Base-by-base conservation (phyloP, 2,329 filamentous ascomycete genomes). In the Microcyclosporella mali region DNA sequence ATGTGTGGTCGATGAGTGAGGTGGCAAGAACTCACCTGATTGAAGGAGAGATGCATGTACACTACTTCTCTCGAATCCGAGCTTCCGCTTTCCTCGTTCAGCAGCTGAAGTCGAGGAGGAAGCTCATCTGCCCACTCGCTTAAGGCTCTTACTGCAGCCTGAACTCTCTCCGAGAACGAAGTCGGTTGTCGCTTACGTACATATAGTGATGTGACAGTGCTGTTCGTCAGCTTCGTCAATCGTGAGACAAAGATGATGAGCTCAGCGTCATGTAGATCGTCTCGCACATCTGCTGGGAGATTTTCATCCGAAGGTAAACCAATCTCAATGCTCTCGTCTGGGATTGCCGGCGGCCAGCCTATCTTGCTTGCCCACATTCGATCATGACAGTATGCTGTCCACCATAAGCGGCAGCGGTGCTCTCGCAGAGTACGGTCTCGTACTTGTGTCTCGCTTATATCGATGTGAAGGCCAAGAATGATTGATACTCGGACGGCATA, bases 401-500 rank as follows among this genome's bases (percentile, higher is more conserved):
- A 64, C 61, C 61, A 65, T 1, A 65, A 33, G 16, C 62, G 52
- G 31, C 51, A 58, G 16, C 62, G 50, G 33, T 64, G 60, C 39
- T 65, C 60, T 43, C 59, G 52, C 12, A 57, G 47, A 1, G 43
- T 48, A 33, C 50, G 56, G 34, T 73, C 67, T 12, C 56, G 60
- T 1, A 71, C 56, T n/a, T 71, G 65, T 2, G 60, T 60, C 25
- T 69, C 59, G 12, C 61, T 55, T 18, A 67, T 63, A 34, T 63
- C 65, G 14, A 65, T 54, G 19, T 73, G 66, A 2, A 73, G 54
- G 6, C 70, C 70, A 57, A 73, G 70, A 3, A 71, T 63, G 0
- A 72, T 56, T 2, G 63, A 63, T 0, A 69, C 48, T 4, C 71
- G 64, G 1, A 74, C 61, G 1, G 71, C 71, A 0, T 66, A 68